Base-by-base conservation (phyloP, 2,329 filamentous ascomycete genomes). In the Neospermospora avenae region DNA sequence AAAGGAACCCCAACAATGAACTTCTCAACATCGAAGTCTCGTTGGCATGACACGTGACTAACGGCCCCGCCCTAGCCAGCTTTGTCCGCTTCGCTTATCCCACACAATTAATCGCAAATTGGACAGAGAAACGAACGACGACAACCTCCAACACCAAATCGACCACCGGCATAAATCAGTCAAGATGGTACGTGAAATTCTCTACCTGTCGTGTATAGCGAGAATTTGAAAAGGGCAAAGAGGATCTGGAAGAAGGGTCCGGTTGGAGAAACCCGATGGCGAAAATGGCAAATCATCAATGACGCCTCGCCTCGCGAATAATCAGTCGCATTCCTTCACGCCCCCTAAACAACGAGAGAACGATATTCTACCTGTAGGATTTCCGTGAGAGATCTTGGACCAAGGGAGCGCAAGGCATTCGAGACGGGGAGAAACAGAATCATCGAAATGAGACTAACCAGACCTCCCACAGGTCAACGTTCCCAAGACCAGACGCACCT, bases 401-500 rank as follows among this genome's bases (percentile, higher is more conserved):
- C 10, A 31, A 25, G 41, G 8, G 28, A 49, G 34, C 16, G 22
- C 8, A 3, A 28, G 18, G 44, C 34, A 24, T 25, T 52, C n/a
- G 46, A 28, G 45, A 58, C 44, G 14, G 24, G 11, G n/a, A 24
- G 24, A n/a, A 57, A 49, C 16, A 52, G 22, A 28, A 39, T 28
- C 3, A 46, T 35, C 28, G 57, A 60, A 63, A 55, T 24, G 59
- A 65, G 37, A 64, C 68, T 68, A 61, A 68, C 60, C 48, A 45
- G 37, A 60, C 39, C 28, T 58, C 56, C 51, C 51, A 49, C 63
- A 74, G 93, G 92, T 96, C 85, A 96, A 96, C 90, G 90, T 96
- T 84, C 92, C 93, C 77, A 96, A 96, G 86, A 96, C 92, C 79
- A 88, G 92, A 78, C 90, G 91, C 84, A 96, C 93, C 80, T 96